These are phyloP conservation scores for Neurospora sp. DNA, from an alignment of 2,329 filamentous ascomycete genomes.

Conservation along the genomic window DNA sequence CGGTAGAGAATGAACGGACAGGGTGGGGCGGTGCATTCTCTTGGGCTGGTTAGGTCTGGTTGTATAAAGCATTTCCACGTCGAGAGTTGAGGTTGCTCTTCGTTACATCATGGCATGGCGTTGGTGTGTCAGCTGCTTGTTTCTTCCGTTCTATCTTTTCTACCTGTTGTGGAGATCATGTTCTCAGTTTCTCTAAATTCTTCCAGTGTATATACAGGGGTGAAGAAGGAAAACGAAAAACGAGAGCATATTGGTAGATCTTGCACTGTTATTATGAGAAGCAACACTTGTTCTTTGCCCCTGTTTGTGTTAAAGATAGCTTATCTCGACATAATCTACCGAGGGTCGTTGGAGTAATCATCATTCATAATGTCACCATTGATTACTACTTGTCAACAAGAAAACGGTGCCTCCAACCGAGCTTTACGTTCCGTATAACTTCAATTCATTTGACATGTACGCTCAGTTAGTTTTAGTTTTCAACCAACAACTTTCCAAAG, in stretches of 20 bases:
- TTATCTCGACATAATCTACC: too few relatives aligned
- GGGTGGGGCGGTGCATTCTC: not conserved
- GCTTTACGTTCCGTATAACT: too few relatives aligned
- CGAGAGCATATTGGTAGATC: not conserved
- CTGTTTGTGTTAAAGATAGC: not conserved
- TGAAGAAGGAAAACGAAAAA: not conserved
- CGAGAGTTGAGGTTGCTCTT: not conserved
- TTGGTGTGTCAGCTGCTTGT: not conserved
- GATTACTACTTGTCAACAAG: too few relatives aligned
- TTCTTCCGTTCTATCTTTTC: not conserved
- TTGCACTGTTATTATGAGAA: not conserved
- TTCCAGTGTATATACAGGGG: not conserved
- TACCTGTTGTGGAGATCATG: not conserved
- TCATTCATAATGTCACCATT: too few relatives aligned
- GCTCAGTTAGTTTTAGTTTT: too few relatives aligned
- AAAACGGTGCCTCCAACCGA: too few relatives aligned
- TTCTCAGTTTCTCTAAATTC: not conserved
- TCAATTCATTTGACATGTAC: too few relatives aligned
- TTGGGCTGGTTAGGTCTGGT: not conserved
- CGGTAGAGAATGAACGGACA: not conserved
- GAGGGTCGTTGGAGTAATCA: too few relatives aligned
- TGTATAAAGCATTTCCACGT: not conserved
- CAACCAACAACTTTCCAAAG: too few relatives aligned
- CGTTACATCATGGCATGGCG: not conserved
- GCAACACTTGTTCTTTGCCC: not conserved